Conservation (phyloP, 2,329 filamentous ascomycete genomes). For the Fusarium oligoseptatum region DNA sequence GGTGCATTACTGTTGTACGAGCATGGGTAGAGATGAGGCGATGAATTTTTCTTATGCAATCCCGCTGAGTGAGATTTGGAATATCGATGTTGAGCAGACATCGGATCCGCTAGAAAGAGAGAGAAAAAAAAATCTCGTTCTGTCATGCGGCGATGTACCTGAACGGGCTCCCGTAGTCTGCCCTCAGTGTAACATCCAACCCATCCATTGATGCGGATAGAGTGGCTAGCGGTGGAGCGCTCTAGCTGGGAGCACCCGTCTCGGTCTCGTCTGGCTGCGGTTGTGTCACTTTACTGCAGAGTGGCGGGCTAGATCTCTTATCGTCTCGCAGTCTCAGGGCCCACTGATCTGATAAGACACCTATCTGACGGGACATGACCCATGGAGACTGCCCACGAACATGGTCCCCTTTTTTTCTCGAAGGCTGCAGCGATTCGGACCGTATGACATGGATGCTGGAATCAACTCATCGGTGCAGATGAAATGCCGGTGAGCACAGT, state of each 20-base stretch:
- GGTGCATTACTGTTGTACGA: constrained; percentile 28
- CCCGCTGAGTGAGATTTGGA: constrained; percentile 28
- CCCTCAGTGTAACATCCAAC: not conserved
- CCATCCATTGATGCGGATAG: constrained; percentile 15
- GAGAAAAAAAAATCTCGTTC: not conserved
- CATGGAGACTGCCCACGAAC: constrained; percentile 11
- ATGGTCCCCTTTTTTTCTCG: constrained; percentile 22
- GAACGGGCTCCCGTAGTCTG: not conserved
- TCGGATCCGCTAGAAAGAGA: constrained; percentile 7
- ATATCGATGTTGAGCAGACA: constrained; percentile 1
- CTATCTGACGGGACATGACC: constrained; percentile 2
- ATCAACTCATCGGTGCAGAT: constrained; percentile 35
- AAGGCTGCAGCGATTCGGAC: constrained; percentile 33
- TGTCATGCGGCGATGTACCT: constrained; percentile 3
- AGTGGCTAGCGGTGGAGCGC: constrained; percentile 3
- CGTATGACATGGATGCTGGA: constrained; percentile 30
- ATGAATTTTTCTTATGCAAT: constrained; percentile 16
- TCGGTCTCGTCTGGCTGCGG: constrained; percentile 9
- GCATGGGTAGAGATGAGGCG: constrained; percentile 4
- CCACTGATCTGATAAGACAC: constrained; percentile 34
- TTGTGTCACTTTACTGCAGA: constrained; percentile 37
- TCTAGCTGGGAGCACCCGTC: not conserved
- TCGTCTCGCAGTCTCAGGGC: constrained; percentile 27
- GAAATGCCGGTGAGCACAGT: constrained; percentile 34
- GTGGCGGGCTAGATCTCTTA: constrained; percentile 31